Evolutionary conservation across 2,329 filamentous ascomycete species (phyloP).

Genomic region (Zymoseptoria crescenta): DNA sequence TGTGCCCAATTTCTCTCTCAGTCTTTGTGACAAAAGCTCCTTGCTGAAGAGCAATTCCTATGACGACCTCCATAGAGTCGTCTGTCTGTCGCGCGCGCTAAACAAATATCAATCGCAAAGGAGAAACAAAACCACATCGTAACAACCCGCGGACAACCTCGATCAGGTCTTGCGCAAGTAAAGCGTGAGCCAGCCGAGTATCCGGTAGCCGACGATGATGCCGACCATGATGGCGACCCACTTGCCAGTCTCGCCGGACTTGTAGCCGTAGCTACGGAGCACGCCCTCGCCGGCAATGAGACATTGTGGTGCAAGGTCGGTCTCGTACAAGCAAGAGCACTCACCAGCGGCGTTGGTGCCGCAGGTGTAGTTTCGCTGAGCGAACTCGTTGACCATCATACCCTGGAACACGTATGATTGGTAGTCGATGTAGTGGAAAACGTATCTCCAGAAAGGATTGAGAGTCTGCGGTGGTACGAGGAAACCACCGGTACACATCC

Average conservation of each 20-base stretch:
- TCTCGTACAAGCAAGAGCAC: slow-evolving; percentile 66
- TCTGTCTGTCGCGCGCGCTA: neutral
- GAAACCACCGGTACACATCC: slow-evolving; percentile 80
- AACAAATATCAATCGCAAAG: neutral
- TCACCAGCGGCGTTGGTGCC: slow-evolving; percentile 30
- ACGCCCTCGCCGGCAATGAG: slow-evolving; percentile 64
- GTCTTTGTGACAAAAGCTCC: neutral
- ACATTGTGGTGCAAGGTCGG: slow-evolving; percentile 55
- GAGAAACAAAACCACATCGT: neutral
- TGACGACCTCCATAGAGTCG: neutral
- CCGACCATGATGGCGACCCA: slow-evolving; percentile 71
- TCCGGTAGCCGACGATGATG: slow-evolving; percentile 65
- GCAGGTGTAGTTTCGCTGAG: slow-evolving; percentile 55
- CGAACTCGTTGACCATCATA: slow-evolving; percentile 86
- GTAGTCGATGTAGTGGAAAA: slow-evolving; percentile 81
- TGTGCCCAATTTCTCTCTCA: neutral
- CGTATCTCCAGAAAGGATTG: slow-evolving; percentile 77
- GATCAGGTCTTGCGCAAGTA: slow-evolving; percentile 28
- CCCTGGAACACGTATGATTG: slow-evolving; percentile 77
- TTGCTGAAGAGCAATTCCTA: neutral
- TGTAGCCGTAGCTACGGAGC: slow-evolving; percentile 61
- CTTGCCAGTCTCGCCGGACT: slow-evolving; percentile 52
- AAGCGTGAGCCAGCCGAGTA: slow-evolving; percentile 60
- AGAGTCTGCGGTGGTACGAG: slow-evolving; percentile 62
- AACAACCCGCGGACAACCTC: neutral